Percentiles rank a stretch among this genome's conserved stretches.
These are phyloP conservation scores for Malus hybrid DNA, from an alignment of 331 rosid genomes.

Conservation along the genomic window DNA sequence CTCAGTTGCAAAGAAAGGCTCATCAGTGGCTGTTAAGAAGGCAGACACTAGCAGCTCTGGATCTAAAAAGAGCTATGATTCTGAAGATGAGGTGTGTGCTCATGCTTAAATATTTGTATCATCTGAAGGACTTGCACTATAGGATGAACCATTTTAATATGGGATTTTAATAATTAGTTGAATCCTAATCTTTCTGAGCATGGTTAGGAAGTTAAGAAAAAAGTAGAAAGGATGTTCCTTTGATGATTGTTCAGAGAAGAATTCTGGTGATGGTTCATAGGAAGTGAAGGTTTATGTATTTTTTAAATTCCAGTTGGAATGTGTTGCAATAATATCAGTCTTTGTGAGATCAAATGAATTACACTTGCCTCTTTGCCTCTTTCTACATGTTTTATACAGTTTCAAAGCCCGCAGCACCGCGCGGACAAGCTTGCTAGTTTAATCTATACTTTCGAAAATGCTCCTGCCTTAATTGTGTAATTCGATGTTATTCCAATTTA, in stretches of 20 bases:
- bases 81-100: conserved; percentile 10
- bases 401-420: too few relatives aligned
- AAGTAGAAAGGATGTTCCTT: conserved; percentile 3
- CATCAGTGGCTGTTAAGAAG: too few relatives aligned
- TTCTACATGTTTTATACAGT: too few relatives aligned
- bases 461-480: too few relatives aligned
- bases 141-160: neutral
- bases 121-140: neutral
- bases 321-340: neutral
- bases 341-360: too few relatives aligned
- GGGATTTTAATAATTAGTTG: too few relatives aligned
- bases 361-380: too few relatives aligned
- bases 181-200: neutral
- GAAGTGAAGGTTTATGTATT: conserved; percentile 6
- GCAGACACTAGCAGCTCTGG: conserved; percentile 13
- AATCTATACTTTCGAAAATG: too few relatives aligned
- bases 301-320: neutral
- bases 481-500: too few relatives aligned
- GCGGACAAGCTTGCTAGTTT: too few relatives aligned
- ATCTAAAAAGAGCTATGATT: neutral
- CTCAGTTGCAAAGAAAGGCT: neutral
- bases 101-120: neutral
- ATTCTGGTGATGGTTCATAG: conserved; percentile 12
- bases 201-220: neutral
- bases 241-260: conserved; percentile 5